These are phyloP conservation scores for Eucalyptus victrix DNA, from an alignment of 345 rosid genomes.

Conservation along the genomic window DNA sequence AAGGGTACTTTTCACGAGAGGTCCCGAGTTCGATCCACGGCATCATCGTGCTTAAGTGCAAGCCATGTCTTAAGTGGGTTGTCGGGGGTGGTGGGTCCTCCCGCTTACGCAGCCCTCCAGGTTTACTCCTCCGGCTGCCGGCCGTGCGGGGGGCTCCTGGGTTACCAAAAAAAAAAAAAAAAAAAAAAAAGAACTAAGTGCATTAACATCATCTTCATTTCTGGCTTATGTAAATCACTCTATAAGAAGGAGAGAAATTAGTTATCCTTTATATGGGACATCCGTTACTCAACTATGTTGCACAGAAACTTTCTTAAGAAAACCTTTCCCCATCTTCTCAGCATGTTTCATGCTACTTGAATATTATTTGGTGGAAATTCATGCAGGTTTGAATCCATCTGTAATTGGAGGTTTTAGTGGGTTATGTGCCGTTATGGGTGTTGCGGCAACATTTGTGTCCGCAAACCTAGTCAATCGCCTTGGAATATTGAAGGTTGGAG, in stretches of 20 bases:
- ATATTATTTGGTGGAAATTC: not conserved
- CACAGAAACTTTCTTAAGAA: not conserved
- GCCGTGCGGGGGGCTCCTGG: no score
- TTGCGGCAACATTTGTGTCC: slow-evolving; percentile 84
- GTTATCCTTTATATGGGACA: not conserved
- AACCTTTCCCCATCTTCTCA: not conserved
- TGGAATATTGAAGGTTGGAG: slow-evolving; percentile 60
- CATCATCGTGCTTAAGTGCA: no score
- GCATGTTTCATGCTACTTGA: not conserved
- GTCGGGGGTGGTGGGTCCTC: no score
- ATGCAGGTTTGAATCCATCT: slow-evolving; percentile 74
- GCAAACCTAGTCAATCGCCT: slow-evolving; percentile 60
- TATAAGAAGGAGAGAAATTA: not conserved
- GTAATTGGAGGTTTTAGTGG: slow-evolving; percentile 89
- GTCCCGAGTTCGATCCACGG: no score
- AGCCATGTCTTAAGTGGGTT: no score
- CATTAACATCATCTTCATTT: not conserved
- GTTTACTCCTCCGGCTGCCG: no score
- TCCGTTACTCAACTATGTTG: not conserved
- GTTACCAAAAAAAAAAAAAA: no score
- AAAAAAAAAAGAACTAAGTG: not conserved
- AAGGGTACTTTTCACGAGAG: no score
- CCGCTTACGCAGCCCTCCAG: no score
- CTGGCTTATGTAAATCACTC: not conserved
- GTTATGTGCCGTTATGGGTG: slow-evolving; percentile 88